A percentile compares a stretch with the other conserved stretches of the same genome.
phyloP scores from a whole-genome alignment of 768 basidiomycete genomes.

The Clavaria fumosa region DNA sequence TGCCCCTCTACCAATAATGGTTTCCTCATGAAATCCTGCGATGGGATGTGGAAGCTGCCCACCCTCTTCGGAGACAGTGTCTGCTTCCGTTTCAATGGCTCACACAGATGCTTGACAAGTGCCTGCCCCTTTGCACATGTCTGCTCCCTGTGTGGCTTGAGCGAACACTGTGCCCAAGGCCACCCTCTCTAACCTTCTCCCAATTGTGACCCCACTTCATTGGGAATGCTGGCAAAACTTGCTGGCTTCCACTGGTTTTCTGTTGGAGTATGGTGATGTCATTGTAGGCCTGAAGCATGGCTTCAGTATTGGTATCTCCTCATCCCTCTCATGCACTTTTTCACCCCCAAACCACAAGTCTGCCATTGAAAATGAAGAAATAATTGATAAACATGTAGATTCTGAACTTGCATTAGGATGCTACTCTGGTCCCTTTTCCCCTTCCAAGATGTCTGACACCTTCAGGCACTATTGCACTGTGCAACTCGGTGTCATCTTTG shows the following conservation, averaged over 20 bases:
- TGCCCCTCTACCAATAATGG: too few species aligned
- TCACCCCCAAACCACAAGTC: conserved; percentile 2
- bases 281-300: conserved; percentile 10
- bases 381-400: conserved; percentile 7
- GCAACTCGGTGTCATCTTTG: too few species aligned
- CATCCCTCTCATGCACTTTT: background rate
- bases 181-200: conserved; percentile 7
- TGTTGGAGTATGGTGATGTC: conserved; percentile 10
- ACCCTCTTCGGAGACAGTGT: too few species aligned
- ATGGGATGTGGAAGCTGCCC: too few species aligned
- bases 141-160: conserved; percentile 9
- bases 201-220: conserved; percentile 11
- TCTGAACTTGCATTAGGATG: conserved; percentile 8
- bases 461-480: too few species aligned
- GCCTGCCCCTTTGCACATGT: conserved; percentile 2
- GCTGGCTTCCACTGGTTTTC: conserved; percentile 1
- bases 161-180: conserved; percentile 5
- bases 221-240: conserved; percentile 9
- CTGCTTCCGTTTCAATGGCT: too few species aligned
- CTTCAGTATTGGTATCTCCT: conserved; percentile 8
- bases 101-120: too few species aligned
- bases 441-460: too few species aligned
- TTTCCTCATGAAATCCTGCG: too few species aligned
- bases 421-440: conserved; percentile 12
- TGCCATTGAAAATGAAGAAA: conserved; percentile 2